Base-by-base conservation (phyloP, 1,139 yeast genomes). In the Entelexis paramagnoliae region DNA sequence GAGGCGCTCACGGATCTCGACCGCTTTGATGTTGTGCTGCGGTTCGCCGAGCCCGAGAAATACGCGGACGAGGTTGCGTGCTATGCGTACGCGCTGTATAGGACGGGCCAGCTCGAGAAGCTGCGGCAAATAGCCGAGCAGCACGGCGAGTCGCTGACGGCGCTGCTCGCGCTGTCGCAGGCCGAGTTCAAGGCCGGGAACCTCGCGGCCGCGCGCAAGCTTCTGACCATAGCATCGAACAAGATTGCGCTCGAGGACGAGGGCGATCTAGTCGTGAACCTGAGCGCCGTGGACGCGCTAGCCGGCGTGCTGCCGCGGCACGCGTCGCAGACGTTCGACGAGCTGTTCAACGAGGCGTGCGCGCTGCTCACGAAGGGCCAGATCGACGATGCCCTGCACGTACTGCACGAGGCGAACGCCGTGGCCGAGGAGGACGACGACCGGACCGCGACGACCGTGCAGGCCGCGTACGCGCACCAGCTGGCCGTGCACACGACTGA, bases 91-190 rank as follows among this genome's bases (percentile, higher is more conserved):
- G 55, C 59, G 3, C 45, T 75, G 59, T 89, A 88, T 68, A 83
- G 85, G 63, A 64, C 80, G 46, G 81, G 80, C 49, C 69, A 71
- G 49, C 71, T 80, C 52, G 69, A 70, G 7, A 65, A 70, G 30
- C 67, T 78, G 57, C 68, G 30, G 45, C 61, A 49, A 9, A 59
- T 72, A 14, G 51, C 36, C 20, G 20, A 22, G 13, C 13, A 24
- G 11, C 49, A 62, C 17, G 58, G 60, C 13, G 51, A 58, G 59
- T 44, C 47, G 24, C 68, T 80, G 59, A 89, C 87, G 0, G 68
- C 85, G 55, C 68, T 74, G 51, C 95, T 88, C 64, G 74, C 87
- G n/a, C 67, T 81, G 56, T 96, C 96, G 0, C 98, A 89, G 68
- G 79, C 80, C 56, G 76, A 75, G 63, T 87, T 84, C 70, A 81